Percentiles rank a stretch among this genome's conserved stretches.
phyloP scores from a whole-genome alignment of 441 rosid genomes.

The Gossypium schwendimanii region DNA sequence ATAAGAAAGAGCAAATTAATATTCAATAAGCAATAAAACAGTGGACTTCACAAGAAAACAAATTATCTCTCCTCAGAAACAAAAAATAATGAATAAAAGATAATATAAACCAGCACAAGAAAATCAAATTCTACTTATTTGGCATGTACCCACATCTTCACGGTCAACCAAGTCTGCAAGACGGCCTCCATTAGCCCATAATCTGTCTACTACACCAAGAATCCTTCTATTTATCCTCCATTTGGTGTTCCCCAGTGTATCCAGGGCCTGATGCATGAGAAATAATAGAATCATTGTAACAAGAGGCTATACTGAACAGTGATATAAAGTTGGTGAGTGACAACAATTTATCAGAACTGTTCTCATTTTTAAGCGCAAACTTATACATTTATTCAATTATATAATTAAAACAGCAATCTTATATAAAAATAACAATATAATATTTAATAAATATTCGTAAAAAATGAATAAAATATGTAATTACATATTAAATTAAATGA shows the following conservation, averaged over 20 bases:
- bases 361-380: neutral
- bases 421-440: too few species aligned
- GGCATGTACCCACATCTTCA: conserved; percentile 64
- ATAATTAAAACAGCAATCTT: too few species aligned
- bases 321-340: neutral
- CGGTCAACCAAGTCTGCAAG: conserved; percentile 78
- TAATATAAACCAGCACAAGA: neutral
- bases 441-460: neutral
- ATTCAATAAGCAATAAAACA: neutral
- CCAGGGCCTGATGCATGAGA: conserved; percentile 62
- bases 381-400: too few species aligned
- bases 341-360: neutral
- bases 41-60: neutral
- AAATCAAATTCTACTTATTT: conserved; percentile 8
- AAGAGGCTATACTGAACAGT: neutral
- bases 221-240: conserved; percentile 87
- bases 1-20: neutral
- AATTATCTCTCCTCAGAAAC: neutral
- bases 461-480: neutral
- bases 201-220: conserved; percentile 74
- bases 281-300: conserved; percentile 16
- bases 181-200: conserved; percentile 88
- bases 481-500: neutral
- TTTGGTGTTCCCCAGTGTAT: conserved; percentile 87
- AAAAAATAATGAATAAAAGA: neutral